Percentiles rank a stretch among this genome's conserved stretches.
Conservation (phyloP, 352 stramenopile species). For the Phytophthora palmivora region DNA sequence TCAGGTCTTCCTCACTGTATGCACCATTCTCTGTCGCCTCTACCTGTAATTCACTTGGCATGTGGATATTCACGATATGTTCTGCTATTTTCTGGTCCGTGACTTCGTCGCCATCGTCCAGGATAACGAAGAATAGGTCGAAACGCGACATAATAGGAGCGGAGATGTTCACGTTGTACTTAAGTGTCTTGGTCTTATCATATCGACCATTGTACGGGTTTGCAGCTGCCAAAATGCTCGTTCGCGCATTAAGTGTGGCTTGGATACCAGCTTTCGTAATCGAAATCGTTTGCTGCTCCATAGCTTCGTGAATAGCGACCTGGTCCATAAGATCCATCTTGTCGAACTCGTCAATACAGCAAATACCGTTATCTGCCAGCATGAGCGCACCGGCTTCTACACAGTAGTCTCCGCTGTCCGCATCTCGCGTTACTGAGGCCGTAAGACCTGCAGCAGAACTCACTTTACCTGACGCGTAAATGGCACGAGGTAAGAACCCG, state of each 20-base stretch:
- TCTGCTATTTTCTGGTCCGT: slow-evolving; percentile 95
- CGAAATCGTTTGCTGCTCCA: slow-evolving; percentile 99
- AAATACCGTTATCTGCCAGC: slow-evolving; percentile 98
- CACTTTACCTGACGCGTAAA: slow-evolving; percentile 99
- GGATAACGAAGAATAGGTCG: slow-evolving; percentile 98
- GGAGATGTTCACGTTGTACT: slow-evolving; percentile 92
- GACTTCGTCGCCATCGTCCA: slow-evolving; percentile 98
- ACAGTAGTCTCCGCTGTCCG: slow-evolving; percentile 92
- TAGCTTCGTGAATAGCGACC: slow-evolving; percentile 99
- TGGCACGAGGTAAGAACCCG: slow-evolving; percentile 92
- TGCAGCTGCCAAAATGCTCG: slow-evolving; percentile 99
- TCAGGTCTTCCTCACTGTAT: slow-evolving; percentile 89
- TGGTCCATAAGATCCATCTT: slow-evolving; percentile 98
- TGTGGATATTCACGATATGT: slow-evolving; percentile 98
- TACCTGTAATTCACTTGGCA: slow-evolving; percentile 57
- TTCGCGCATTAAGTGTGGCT: slow-evolving; percentile 98
- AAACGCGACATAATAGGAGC: slow-evolving; percentile 99
- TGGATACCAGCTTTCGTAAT: slow-evolving; percentile 99
- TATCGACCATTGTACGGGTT: slow-evolving; percentile 98
- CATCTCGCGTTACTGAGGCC: slow-evolving; percentile 96
- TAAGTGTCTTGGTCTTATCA: slow-evolving; percentile 91
- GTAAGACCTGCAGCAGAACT: slow-evolving; percentile 98
- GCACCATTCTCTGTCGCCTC: slow-evolving; percentile 30
- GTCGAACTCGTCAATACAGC: slow-evolving; percentile 99
- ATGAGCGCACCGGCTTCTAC: slow-evolving; percentile 97